Percentiles rank a stretch among this genome's conserved stretches.
Conservation (phyloP, 202 grass and related monocot genomes). For the Cymbopogon flexuosus region DNA sequence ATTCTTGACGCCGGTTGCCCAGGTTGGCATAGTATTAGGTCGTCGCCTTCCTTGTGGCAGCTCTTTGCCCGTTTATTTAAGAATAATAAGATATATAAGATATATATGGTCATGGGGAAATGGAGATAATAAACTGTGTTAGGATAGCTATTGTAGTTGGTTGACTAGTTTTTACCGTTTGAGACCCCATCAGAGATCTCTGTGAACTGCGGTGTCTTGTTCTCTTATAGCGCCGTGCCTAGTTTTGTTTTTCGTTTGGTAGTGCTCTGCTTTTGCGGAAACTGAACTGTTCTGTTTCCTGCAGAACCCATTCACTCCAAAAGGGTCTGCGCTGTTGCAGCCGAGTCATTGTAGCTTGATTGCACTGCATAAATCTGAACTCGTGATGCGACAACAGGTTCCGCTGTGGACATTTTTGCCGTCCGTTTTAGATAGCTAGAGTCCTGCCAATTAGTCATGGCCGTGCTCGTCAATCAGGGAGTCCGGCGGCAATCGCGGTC, state of each 20-base stretch:
- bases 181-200: constrained; percentile 15
- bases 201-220: neutral
- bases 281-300: neutral
- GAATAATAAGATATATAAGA: neutral
- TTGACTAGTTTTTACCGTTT: neutral
- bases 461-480: neutral
- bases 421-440: neutral
- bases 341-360: neutral
- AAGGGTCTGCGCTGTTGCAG: neutral
- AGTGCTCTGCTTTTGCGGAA: neutral
- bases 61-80: constrained; percentile 25
- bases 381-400: neutral
- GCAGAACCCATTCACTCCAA: neutral
- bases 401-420: neutral
- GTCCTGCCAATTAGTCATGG: neutral
- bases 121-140: constrained; percentile 4
- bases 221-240: neutral
- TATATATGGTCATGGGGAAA: constrained; percentile 18
- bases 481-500: neutral
- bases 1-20: constrained; percentile 49
- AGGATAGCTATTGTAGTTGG: constrained; percentile 1
- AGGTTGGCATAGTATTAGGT: constrained; percentile 68
- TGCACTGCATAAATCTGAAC: neutral
- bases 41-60: constrained; percentile 73
- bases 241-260: neutral